Percentiles rank a stretch among this genome's conserved stretches.
Conservation (phyloP, 495 filamentous ascomycete species). For the Penicillium longicatenatum region DNA sequence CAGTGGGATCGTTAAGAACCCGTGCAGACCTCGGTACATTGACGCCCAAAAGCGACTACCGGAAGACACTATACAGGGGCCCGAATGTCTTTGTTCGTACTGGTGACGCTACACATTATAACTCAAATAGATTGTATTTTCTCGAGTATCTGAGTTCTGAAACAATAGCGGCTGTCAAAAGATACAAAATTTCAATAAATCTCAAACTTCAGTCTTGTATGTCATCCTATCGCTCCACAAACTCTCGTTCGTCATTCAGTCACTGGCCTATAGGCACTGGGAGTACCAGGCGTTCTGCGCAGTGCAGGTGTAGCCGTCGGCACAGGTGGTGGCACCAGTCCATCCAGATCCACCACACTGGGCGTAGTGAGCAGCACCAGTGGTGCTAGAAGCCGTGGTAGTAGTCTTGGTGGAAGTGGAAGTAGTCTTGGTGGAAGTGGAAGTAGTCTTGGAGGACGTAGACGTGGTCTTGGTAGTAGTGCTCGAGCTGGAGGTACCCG, state of each 20-base stretch:
- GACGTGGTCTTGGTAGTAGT: constrained; percentile 18
- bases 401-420: constrained; percentile 6
- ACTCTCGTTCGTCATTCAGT: neutral
- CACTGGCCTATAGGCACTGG: constrained; percentile 40
- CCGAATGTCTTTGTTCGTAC: too few species aligned
- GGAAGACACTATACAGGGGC: neutral
- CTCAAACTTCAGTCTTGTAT: neutral
- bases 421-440: constrained; percentile 19
- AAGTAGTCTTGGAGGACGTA: neutral
- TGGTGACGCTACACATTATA: neutral
- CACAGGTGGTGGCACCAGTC: constrained; percentile 51
- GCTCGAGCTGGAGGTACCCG: constrained; percentile 11
- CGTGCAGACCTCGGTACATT: neutral
- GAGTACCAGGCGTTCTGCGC: constrained; percentile 44
- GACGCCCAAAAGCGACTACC: neutral
- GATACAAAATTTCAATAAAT: neutral
- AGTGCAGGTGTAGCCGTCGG: constrained; percentile 38
- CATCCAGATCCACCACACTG: constrained; percentile 56
- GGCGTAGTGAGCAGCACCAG: constrained; percentile 36
- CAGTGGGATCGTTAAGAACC: neutral
- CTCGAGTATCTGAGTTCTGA: neutral
- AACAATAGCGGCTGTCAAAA: neutral
- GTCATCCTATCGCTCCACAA: neutral
- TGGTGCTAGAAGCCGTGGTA: constrained; percentile 20
- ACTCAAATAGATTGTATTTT: neutral